These are phyloP conservation scores for Lipomyces mesembrius DNA, from an alignment of 805 yeast species.

Conservation along the genomic window DNA sequence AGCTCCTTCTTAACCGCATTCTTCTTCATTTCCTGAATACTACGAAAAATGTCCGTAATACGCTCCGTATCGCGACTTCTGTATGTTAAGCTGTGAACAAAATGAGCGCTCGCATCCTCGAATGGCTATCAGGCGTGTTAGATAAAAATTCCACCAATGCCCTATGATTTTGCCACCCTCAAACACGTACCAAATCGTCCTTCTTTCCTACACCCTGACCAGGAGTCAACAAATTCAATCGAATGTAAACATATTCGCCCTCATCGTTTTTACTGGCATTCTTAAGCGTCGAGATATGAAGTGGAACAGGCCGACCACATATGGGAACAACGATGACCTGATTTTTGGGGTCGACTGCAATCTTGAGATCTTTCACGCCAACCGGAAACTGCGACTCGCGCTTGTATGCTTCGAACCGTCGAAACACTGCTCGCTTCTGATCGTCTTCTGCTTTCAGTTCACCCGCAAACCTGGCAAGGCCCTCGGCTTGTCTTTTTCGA, in stretches of 20 bases:
- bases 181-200: constrained; percentile 41
- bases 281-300: constrained; percentile 91
- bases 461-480: constrained; percentile 78
- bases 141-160: not conserved
- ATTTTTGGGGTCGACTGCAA: constrained; percentile 83
- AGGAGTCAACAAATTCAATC: constrained; percentile 92
- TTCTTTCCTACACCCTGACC: constrained; percentile 74
- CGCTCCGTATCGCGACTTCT: constrained; percentile 90
- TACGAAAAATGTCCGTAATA: constrained; percentile 85
- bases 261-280: constrained; percentile 95
- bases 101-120: constrained; percentile 86
- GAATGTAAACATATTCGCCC: constrained; percentile 88
- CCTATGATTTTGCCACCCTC: not conserved
- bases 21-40: constrained; percentile 89
- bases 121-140: constrained; percentile 61
- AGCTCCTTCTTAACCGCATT: constrained; percentile 88
- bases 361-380: constrained; percentile 77
- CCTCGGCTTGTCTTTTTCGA: constrained; percentile 83
- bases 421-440: constrained; percentile 69
- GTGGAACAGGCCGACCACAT: constrained; percentile 95
- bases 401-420: constrained; percentile 90
- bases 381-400: constrained; percentile 91
- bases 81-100: constrained; percentile 82
- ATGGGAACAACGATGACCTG: constrained; percentile 91
- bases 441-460: constrained; percentile 65